phyloP scores from a whole-genome alignment of 768 basidiomycete species.

The Boletus bicolor region DNA sequence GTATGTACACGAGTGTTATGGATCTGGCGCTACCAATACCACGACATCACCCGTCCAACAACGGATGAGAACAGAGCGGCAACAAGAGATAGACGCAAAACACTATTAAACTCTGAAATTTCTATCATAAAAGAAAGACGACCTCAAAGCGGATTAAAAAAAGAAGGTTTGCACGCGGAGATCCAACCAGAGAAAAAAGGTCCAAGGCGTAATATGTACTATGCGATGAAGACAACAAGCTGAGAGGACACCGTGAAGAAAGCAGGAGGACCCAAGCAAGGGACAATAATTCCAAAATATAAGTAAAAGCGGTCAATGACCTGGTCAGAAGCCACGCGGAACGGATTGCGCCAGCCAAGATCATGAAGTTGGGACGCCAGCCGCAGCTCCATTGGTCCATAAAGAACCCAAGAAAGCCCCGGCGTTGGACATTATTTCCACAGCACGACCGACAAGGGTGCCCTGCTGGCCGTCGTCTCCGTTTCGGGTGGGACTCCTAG shows the following conservation, averaged over 20 bases:
- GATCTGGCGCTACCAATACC: slow-evolving; percentile 10
- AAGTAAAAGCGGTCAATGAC: slow-evolving; percentile 19
- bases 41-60: background rate
- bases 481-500: slow-evolving; percentile 26
- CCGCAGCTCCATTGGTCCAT: slow-evolving; percentile 38
- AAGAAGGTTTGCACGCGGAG: slow-evolving; percentile 1
- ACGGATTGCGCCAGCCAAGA: background rate
- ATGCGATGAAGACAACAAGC: slow-evolving; percentile 6
- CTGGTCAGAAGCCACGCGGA: background rate
- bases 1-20: slow-evolving; percentile 19
- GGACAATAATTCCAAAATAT: slow-evolving; percentile 32
- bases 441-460: slow-evolving; percentile 58
- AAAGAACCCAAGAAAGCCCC: slow-evolving; percentile 70
- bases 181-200: slow-evolving; percentile 18
- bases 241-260: background rate
- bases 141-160: background rate
- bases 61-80: background rate
- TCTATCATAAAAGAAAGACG: slow-evolving; percentile 22
- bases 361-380: slow-evolving; percentile 23
- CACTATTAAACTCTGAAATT: slow-evolving; percentile 25
- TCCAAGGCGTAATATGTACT: slow-evolving; percentile 31
- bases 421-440: slow-evolving; percentile 77
- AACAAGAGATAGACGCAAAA: slow-evolving; percentile 11
- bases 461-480: slow-evolving; percentile 33
- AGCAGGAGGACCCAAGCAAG: slow-evolving; percentile 15